Percentiles rank a stretch among this genome's conserved stretches.
phyloP scores from a whole-genome alignment of 2,329 filamentous ascomycete genomes.

The Monosporascus ibericus region DNA sequence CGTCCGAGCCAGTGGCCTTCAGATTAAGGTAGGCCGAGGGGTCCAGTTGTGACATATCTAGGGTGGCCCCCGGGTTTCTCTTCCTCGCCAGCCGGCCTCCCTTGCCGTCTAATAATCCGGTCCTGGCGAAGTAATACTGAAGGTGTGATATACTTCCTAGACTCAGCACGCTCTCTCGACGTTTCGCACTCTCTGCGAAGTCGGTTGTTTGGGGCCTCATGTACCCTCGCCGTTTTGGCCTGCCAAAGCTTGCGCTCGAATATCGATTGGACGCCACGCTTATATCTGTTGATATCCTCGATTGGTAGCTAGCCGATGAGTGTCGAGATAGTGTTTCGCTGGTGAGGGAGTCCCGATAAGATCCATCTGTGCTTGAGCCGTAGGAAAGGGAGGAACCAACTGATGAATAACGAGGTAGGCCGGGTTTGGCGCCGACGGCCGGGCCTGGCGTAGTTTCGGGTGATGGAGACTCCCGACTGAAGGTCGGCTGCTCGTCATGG shows the following conservation, averaged over 20 bases:
- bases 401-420: conserved; percentile 59
- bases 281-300: conserved; percentile 36
- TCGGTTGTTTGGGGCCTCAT: conserved; percentile 81
- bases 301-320: conserved; percentile 54
- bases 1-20: conserved; percentile 39
- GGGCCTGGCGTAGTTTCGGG: conserved; percentile 57
- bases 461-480: conserved; percentile 56
- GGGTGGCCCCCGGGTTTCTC: conserved; percentile 51
- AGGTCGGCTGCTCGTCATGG: conserved; percentile 28
- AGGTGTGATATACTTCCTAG: conserved; percentile 94
- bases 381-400: conserved; percentile 54
- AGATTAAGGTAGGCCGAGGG: conserved; percentile 33
- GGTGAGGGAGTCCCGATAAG: conserved; percentile 48
- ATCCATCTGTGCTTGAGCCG: conserved; percentile 44
- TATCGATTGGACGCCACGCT: conserved; percentile 35
- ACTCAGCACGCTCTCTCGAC: conserved; percentile 91
- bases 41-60: conserved; percentile 53
- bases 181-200: conserved; percentile 85
- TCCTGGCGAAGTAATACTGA: conserved; percentile 97
- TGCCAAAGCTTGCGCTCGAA: conserved; percentile 39
- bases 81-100: conserved; percentile 77
- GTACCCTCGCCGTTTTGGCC: conserved; percentile 65
- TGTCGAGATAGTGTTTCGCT: conserved; percentile 55
- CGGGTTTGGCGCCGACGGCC: conserved; percentile 52
- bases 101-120: conserved; percentile 87